Base-by-base conservation (phyloP, 805 yeast species). In the Pichia ethanolica region DNA sequence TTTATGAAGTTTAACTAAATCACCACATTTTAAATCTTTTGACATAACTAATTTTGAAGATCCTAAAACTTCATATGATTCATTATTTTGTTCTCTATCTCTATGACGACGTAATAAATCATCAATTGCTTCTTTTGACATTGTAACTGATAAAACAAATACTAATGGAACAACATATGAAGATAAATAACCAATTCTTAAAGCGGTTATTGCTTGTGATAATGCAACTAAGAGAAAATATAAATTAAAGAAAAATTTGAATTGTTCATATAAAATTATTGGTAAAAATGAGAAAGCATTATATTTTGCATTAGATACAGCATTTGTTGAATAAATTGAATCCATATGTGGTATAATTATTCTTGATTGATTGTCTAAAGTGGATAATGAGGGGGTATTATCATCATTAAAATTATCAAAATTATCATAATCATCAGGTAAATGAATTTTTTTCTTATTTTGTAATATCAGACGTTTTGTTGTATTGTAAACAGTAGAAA, bases 81-180 rank as follows among this genome's bases (percentile, higher is more conserved):
- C 97, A 59, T 78, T 79, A 61, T 93, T 93, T 44, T 95, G 89
- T 58, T 90, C 98, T 42, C 72, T 72, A 65, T 93, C 99, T 54
- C 99, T 78, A 53, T 93, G 77, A 46, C 98, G 77, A 62, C 99
- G 81, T 51, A 84, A 86, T 9, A 91, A 77, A 67, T 93, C 99
- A 68, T 93, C 99, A 57, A 86, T 74, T 0, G 97, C 98, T 64
- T 93, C 99, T 65, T 93, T 93, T 57, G 83, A 71, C 96, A 95
- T 90, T 1, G 99, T 95, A 6, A 93, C 95, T 0, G 86, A 72
- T 39, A 93, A 70, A 13, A 93, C 99, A 71, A 93, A 93, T 1
- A 87, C 97, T 49, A 93, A 74, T 0, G 99, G 99, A 9, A 90
- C 97, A 25, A 95, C 76, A 64, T 93, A 93, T 2, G 97, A 86